phyloP scores from a whole-genome alignment of 257 asterid species.

The Salvia hispanica region DNA sequence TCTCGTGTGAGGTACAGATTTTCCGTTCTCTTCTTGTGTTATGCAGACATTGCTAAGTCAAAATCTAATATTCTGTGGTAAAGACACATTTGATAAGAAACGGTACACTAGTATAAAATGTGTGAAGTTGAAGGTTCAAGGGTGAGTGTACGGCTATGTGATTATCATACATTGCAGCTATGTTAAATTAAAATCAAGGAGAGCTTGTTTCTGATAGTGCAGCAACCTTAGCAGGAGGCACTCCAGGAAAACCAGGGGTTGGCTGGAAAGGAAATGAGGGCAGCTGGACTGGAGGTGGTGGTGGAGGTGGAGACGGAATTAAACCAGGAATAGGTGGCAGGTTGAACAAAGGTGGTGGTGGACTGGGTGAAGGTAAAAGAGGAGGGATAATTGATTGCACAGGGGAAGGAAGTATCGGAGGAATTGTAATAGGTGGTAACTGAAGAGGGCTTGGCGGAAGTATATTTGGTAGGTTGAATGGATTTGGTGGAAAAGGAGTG shows the following conservation, averaged over 20 bases:
- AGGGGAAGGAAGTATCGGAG: constrained; percentile 48
- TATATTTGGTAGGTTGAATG: constrained; percentile 43
- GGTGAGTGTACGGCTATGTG: constrained; percentile 4
- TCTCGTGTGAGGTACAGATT: background rate
- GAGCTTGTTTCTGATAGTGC: constrained; percentile 38
- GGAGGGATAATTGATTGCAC: constrained; percentile 48
- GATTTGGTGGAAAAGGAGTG: constrained; percentile 44
- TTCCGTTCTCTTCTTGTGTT: background rate
- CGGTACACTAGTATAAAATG: background rate
- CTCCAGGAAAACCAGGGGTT: constrained; percentile 61
- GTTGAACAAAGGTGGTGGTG: constrained; percentile 45
- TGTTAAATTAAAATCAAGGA: constrained; percentile 41
- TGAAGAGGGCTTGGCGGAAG: constrained; percentile 50
- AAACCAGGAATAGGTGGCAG: constrained; percentile 61
- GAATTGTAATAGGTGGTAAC: constrained; percentile 47
- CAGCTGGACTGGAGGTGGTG: constrained; percentile 44
- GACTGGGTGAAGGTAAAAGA: constrained; percentile 44
- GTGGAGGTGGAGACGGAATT: constrained; percentile 41
- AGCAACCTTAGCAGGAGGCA: constrained; percentile 48
- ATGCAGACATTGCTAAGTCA: background rate
- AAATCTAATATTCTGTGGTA: background rate
- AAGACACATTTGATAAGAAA: constrained; percentile 7
- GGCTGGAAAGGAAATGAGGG: constrained; percentile 72
- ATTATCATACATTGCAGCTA: constrained; percentile 22
- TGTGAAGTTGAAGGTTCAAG: constrained; percentile 5